Conservation (phyloP, 2,329 filamentous ascomycete genomes). For the Sclerotinia sclerotiorum region DNA sequence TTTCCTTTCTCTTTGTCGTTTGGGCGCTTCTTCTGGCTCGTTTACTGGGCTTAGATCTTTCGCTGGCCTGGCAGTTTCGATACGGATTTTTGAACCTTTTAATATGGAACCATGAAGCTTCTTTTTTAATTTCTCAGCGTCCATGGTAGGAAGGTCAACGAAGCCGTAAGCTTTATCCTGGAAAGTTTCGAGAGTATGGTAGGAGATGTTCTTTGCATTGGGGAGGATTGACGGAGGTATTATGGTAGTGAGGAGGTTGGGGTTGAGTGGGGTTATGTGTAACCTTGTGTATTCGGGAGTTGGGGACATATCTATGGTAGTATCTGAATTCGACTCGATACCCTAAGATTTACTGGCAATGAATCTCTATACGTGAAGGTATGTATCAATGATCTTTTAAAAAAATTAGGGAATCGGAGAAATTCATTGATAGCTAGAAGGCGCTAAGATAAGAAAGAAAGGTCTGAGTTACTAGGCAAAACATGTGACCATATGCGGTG, state of each 20-base stretch:
- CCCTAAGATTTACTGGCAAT: background rate
- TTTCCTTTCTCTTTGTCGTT: constrained; percentile 45
- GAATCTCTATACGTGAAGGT: background rate
- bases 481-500: background rate
- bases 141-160: constrained; percentile 74
- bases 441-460: constrained; percentile 17
- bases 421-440: constrained; percentile 11
- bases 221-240: constrained; percentile 66
- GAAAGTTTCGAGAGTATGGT: constrained; percentile 80
- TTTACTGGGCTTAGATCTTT: constrained; percentile 42
- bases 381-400: background rate
- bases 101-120: constrained; percentile 86
- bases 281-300: constrained; percentile 54
- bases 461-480: background rate
- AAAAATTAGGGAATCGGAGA: constrained; percentile 10
- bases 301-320: constrained; percentile 14
- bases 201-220: constrained; percentile 78
- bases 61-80: constrained; percentile 75
- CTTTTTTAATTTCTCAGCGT: constrained; percentile 87
- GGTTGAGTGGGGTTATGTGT: constrained; percentile 84
- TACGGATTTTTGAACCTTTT: constrained; percentile 78
- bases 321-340: background rate
- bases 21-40: constrained; percentile 42
- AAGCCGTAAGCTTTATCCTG: constrained; percentile 90
- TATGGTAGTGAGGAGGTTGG: constrained; percentile 69